Percentiles rank a stretch among this genome's conserved stretches.
phyloP scores from a whole-genome alignment of 2,329 filamentous ascomycete species.

The Aureobasidium sp. region DNA sequence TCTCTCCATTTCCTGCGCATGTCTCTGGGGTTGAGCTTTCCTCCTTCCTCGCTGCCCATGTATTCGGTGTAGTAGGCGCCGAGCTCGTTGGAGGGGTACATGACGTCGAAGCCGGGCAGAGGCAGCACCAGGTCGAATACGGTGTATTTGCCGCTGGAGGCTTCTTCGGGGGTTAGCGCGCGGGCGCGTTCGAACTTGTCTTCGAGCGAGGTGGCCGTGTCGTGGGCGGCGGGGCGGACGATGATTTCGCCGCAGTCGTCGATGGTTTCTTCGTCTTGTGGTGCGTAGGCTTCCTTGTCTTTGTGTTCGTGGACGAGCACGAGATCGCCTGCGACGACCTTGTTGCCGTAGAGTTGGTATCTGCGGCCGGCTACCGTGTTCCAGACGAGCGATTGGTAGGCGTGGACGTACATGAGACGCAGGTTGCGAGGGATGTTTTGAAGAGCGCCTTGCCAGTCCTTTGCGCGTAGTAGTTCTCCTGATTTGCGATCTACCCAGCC shows the following conservation, averaged over 20 bases:
- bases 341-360: constrained; percentile 63
- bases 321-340: constrained; percentile 77
- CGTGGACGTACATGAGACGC: constrained; percentile 90
- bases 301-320: constrained; percentile 57
- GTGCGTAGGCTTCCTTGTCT: constrained; percentile 31
- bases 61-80: constrained; percentile 77
- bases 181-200: constrained; percentile 61
- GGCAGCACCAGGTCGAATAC: constrained; percentile 88
- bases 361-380: constrained; percentile 76
- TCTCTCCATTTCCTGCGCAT: constrained; percentile 85
- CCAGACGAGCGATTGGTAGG: constrained; percentile 93
- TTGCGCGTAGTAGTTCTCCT: constrained; percentile 40
- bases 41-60: constrained; percentile 73
- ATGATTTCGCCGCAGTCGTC: constrained; percentile 59
- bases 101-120: constrained; percentile 80
- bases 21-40: constrained; percentile 67
- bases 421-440: constrained; percentile 71
- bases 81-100: constrained; percentile 76
- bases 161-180: constrained; percentile 67
- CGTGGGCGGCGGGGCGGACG: constrained; percentile 49
- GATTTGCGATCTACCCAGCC: constrained; percentile 34
- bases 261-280: constrained; percentile 30
- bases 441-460: constrained; percentile 74
- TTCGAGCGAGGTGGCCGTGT: constrained; percentile 45
- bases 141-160: constrained; percentile 61